Base-by-base conservation (phyloP, 371 early-diverging fungal genomes). In the Mortierella sp. region DNA sequence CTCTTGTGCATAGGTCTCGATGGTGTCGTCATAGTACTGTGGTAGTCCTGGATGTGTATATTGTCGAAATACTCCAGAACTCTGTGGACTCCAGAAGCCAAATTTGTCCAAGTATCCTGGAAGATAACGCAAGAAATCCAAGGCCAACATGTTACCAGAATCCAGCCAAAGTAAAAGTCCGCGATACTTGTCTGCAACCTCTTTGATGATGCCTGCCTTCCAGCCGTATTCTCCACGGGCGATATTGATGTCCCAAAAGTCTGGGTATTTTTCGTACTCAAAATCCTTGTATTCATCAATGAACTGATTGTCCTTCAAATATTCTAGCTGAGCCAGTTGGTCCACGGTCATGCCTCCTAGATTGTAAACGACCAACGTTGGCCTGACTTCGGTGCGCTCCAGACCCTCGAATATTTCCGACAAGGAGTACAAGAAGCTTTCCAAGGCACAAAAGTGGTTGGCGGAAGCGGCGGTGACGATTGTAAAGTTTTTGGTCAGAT, bases 211-310 rank as follows among this genome's bases (percentile, higher is more conserved):
- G 11, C 92, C 92, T 1, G 90, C 86, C 67, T 92, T 92, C 92
- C 92, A 92, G 10, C 86, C 92, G 52, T 92, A 92, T 71, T 92
- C 90, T 51, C 92, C 92, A 14, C 88, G 86, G 22, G 84, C 84
- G 47, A 87, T 78, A 10, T 83, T 85, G 30, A 92, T 88, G 70
- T 92, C 86, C 92, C 92, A 92, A 52, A 92, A 92, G 28, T 76
- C 72, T 4, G 92, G 92, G 62, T 92, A 90, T 11, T 81, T 68
- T 2, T 84, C 72, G 59, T 87, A 90, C 47, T 92, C 86, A 66
- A 92, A 90, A 3, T 68, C 73, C n/a, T 77, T 72, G 22, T 89
- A 74, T 28, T 90, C 87, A 40, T 89, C 88, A 9, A 90, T 84
- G 63, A 61, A 86, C 16, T 77, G 73, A 30, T 70, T 67, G 6